Conservation (phyloP, 2,329 filamentous ascomycete genomes). For the Venturia nashicola region DNA sequence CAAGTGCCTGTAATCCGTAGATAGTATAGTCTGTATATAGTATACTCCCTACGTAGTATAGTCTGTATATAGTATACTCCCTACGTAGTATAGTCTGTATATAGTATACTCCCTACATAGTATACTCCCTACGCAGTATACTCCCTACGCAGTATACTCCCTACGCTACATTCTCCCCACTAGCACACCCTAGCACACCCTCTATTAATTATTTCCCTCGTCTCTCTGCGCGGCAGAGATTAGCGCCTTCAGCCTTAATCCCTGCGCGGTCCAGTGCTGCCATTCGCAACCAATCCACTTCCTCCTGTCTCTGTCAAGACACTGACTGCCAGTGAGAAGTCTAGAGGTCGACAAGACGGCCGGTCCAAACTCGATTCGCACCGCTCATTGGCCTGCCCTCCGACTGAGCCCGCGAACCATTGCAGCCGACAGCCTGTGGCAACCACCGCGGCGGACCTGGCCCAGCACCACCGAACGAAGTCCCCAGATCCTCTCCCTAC, state of each 20-base stretch:
- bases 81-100: too few species aligned
- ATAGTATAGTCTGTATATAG: too few species aligned
- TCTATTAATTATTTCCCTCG: not conserved
- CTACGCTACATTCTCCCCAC: not conserved
- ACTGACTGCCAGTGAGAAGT: too few species aligned
- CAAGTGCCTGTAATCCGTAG: not conserved
- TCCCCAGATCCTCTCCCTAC: not conserved
- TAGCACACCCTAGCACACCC: too few species aligned
- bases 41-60: too few species aligned
- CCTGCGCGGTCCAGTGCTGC: not conserved
- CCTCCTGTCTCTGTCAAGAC: not conserved
- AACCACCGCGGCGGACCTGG: not conserved
- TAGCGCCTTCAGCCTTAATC: slow-evolving; percentile 2
- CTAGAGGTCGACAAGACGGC: not conserved
- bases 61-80: too few species aligned
- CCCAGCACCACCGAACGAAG: not conserved
- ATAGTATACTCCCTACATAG: too few species aligned
- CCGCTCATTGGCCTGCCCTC: not conserved
- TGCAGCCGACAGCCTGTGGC: not conserved
- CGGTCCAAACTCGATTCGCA: not conserved
- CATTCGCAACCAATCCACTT: not conserved
- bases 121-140: not conserved
- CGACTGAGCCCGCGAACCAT: not conserved
- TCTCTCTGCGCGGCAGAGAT: slow-evolving; percentile 3
- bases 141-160: not conserved